Conservation (phyloP, 192 early-diverging fungal genomes). For the Chytriomyces sp. region DNA sequence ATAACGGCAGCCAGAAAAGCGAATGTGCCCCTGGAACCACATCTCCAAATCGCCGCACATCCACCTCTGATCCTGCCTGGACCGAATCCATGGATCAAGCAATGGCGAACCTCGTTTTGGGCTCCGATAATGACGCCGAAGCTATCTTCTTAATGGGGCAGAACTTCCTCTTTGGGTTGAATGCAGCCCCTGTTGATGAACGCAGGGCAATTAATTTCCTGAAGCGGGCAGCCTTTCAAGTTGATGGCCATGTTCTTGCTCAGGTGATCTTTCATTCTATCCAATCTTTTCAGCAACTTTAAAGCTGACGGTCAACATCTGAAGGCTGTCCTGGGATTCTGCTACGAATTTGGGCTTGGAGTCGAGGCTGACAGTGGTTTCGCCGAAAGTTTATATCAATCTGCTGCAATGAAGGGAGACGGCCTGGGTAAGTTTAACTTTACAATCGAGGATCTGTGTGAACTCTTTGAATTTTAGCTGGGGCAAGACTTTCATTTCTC, state of each 20-base stretch:
- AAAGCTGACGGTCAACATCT: background rate
- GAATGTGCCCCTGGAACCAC: background rate
- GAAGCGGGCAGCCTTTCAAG: conserved; percentile 49
- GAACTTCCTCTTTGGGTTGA: background rate
- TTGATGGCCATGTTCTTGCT: conserved; percentile 36
- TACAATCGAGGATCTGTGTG: background rate
- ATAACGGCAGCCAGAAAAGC: background rate
- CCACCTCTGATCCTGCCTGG: too few species aligned
- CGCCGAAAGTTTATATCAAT: conserved; percentile 71
- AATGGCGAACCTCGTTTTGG: too few species aligned
- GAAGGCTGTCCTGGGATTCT: conserved; percentile 76
- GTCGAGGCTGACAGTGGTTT: conserved; percentile 61
- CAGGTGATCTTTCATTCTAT: conserved; percentile 25
- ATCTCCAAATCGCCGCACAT: background rate
- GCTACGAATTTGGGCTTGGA: conserved; percentile 86
- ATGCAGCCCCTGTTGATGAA: background rate
- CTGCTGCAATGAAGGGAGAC: conserved; percentile 64
- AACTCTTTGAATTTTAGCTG: conserved; percentile 40
- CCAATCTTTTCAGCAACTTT: background rate
- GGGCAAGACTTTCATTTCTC: conserved; percentile 74
- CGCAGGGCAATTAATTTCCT: conserved; percentile 59
- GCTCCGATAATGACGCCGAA: too few species aligned
- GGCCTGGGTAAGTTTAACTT: conserved; percentile 50
- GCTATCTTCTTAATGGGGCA: too few species aligned
- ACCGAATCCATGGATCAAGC: too few species aligned